Conservation (phyloP, 768 basidiomycete species). For the Grammothele lineata region DNA sequence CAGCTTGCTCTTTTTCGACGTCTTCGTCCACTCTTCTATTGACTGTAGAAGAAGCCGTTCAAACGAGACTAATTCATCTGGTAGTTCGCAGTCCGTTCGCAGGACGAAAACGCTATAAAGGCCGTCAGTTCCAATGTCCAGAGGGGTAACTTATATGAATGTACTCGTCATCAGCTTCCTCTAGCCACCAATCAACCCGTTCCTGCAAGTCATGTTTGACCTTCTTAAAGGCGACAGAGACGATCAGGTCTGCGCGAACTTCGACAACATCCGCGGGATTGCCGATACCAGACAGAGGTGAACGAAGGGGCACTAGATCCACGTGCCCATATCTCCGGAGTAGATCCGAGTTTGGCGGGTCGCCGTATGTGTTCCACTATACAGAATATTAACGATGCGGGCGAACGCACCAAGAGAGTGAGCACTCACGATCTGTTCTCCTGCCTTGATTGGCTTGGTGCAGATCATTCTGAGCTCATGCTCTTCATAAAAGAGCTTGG, state of each 20-base stretch:
- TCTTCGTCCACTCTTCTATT: conserved; percentile 54
- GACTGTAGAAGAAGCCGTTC: conserved; percentile 57
- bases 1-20: conserved; percentile 57
- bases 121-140: neutral
- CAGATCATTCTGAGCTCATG: conserved; percentile 72
- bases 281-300: conserved; percentile 42
- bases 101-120: conserved; percentile 49
- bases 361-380: conserved; percentile 95
- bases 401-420: conserved; percentile 19
- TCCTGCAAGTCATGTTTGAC: conserved; percentile 35
- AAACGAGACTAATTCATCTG: conserved; percentile 58
- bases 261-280: conserved; percentile 83
- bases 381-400: neutral
- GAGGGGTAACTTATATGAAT: conserved; percentile 2
- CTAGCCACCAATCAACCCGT: conserved; percentile 92
- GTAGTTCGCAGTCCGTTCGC: conserved; percentile 47
- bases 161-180: conserved; percentile 87
- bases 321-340: conserved; percentile 94
- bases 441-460: conserved; percentile 66
- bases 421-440: conserved; percentile 91
- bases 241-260: conserved; percentile 65
- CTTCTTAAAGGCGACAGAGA: conserved; percentile 30
- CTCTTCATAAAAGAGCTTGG: conserved; percentile 79
- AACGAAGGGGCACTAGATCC: conserved; percentile 56
- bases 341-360: conserved; percentile 88